A percentile compares a stretch with the other conserved stretches of the same genome.
phyloP scores from a whole-genome alignment of 441 rosid species.

The Arabidopsis hybrid region DNA sequence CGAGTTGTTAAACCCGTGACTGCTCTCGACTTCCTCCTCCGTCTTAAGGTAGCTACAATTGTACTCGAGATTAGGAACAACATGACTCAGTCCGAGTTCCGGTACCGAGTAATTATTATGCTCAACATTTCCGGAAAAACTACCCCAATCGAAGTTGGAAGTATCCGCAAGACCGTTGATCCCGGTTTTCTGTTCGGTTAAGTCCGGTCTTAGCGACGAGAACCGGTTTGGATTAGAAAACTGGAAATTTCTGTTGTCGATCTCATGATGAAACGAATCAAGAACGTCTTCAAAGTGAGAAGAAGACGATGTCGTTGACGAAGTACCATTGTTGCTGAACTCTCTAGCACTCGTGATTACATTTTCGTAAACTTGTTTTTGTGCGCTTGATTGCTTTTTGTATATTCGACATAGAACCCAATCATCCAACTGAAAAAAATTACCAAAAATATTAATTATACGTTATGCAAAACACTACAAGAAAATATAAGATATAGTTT shows the following conservation, averaged over 20 bases:
- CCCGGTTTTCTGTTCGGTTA: constrained; percentile 52
- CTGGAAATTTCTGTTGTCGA: constrained; percentile 21
- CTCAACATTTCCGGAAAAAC: constrained; percentile 44
- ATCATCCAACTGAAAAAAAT: constrained; percentile 46
- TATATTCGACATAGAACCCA: constrained; percentile 59
- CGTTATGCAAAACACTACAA: background rate
- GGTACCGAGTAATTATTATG: constrained; percentile 43
- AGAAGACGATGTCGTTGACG: constrained; percentile 63
- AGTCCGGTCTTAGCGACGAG: constrained; percentile 51
- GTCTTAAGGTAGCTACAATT: constrained; percentile 54
- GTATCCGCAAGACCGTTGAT: constrained; percentile 46
- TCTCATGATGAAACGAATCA: constrained; percentile 52
- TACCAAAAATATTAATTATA: background rate
- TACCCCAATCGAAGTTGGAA: constrained; percentile 71
- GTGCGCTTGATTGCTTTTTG: constrained; percentile 69
- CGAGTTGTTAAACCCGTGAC: constrained; percentile 34
- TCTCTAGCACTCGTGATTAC: constrained; percentile 53
- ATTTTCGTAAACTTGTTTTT: constrained; percentile 49
- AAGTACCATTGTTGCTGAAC: constrained; percentile 55
- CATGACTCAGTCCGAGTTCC: constrained; percentile 45
- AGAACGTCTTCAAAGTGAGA: constrained; percentile 73
- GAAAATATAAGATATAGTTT: background rate
- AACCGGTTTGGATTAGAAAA: constrained; percentile 45
- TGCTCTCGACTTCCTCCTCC: constrained; percentile 32
- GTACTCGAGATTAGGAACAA: constrained; percentile 39